A percentile compares a stretch with the other conserved stretches of the same genome.
Evolutionary conservation across 1,284 basidiomycete species (phyloP).

Genomic region (Heterobasidion occidentale): DNA sequence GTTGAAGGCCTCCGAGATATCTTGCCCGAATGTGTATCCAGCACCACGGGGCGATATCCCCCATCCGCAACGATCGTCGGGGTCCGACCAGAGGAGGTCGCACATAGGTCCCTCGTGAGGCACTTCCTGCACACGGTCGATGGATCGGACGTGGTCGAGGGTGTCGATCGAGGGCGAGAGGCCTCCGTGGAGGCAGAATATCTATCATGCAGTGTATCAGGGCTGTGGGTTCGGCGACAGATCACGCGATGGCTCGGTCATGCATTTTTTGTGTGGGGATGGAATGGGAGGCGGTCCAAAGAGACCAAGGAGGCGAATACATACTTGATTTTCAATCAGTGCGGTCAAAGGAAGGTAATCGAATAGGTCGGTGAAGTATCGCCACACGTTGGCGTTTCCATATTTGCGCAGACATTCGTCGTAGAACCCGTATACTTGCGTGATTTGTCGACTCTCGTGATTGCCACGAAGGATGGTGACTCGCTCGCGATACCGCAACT

Average conservation of each 20-base stretch:
- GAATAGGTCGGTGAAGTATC: slow-evolving; percentile 98
- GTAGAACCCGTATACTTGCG: slow-evolving; percentile 99
- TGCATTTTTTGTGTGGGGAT: background rate
- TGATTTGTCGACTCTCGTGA: slow-evolving; percentile 99
- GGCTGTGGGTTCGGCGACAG: background rate
- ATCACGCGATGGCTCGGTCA: slow-evolving; percentile 6
- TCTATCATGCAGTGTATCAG: slow-evolving; percentile 40
- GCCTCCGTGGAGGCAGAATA: slow-evolving; percentile 99
- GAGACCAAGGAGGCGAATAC: slow-evolving; percentile 24
- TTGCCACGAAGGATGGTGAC: slow-evolving; percentile 98
- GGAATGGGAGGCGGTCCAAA: background rate
- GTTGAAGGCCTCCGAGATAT: slow-evolving; percentile 97
- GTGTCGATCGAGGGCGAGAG: slow-evolving; percentile 99
- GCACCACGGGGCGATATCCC: slow-evolving; percentile 98
- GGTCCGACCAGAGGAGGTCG: slow-evolving; percentile 98
- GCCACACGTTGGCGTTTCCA: slow-evolving; percentile 99
- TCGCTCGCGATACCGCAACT: slow-evolving; percentile 96
- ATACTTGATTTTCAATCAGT: slow-evolving; percentile 95
- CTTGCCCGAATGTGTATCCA: slow-evolving; percentile 98
- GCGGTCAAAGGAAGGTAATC: slow-evolving; percentile 97
- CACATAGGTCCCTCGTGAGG: slow-evolving; percentile 99
- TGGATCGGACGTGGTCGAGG: slow-evolving; percentile 96
- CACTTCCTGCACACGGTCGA: slow-evolving; percentile 98
- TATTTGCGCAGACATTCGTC: slow-evolving; percentile 99
- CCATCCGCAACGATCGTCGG: slow-evolving; percentile 99